Percentiles rank a stretch among this genome's conserved stretches.
Conservation (phyloP, 2,329 filamentous ascomycete genomes). For the Apiospora aurea region DNA sequence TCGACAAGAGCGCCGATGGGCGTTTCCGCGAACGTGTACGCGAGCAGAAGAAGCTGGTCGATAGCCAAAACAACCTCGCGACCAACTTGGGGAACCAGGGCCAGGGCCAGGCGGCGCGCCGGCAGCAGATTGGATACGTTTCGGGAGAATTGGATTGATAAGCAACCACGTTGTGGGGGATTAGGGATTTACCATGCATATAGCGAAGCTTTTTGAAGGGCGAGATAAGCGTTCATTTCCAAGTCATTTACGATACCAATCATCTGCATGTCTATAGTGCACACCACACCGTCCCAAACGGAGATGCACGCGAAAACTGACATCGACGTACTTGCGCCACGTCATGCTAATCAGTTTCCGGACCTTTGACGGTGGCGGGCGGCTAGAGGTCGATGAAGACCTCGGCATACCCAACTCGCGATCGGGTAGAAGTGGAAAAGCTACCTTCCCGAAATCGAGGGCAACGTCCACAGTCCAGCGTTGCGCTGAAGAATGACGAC, state of each 20-base stretch:
- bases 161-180: neutral
- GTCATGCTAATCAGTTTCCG: too few relatives aligned
- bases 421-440: neutral
- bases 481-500: neutral
- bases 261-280: neutral
- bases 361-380: neutral
- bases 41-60: conserved; percentile 59
- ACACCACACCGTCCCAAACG: neutral
- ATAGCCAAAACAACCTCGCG: conserved; percentile 50
- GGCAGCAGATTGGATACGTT: conserved; percentile 64
- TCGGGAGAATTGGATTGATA: conserved; percentile 56
- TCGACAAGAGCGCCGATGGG: conserved; percentile 55
- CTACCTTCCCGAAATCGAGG: conserved; percentile 4
- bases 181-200: conserved; percentile 1
- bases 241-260: conserved; percentile 9
- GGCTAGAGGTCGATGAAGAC: conserved; percentile 10
- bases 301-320: neutral
- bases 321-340: neutral
- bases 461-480: neutral
- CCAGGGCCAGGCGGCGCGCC: conserved; percentile 47
- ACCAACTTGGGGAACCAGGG: conserved; percentile 43
- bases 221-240: conserved; percentile 14
- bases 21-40: conserved; percentile 54
- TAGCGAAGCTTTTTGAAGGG: neutral
- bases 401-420: neutral